Evolutionary conservation across 305 asterid genomes (phyloP), one percentile per base, ranked within the genome.

Genomic region (Plantago rigida): DNA sequence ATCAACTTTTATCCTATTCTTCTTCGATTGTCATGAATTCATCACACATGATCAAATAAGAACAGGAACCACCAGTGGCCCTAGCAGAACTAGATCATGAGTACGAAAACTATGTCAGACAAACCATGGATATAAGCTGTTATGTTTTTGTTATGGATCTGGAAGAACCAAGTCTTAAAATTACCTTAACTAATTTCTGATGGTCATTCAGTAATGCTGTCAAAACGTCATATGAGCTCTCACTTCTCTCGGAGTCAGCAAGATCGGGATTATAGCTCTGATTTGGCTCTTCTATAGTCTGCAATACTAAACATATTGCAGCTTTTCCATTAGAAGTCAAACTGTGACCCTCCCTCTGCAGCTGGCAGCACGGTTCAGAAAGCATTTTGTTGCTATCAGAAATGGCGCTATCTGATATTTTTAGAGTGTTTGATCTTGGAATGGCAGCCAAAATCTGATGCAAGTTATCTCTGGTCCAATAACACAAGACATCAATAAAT

Each of bases 281-380:
- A 66, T 60, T 66, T 34, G 57, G 64, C 50, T 68, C 67, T 58
- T 71, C 70, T 19, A 56, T 29, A 22, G 76, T 84, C 44, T 72
- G 77, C 74, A 83, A 72, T 41, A 79, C 68, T 63, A 88, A 57
- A 72, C 85, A 70, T 34, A 72, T 61, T 6, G 91, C 95, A 67
- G 77, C 81, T 79, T 92, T 86, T 34, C 99, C 99, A 64, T 62
- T 69, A 63, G 85, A 72, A 57, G 73, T 71, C 72, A 92, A 80
- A 76, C 50, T 46, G 56, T 51, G 67, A 50, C 95, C 94, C 53
- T 70, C 81, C 64, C 70, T 69, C 71, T 75, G 83, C 73, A 83
- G 74, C 72, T 70, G 68, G 65, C 46, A 10, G 78, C 55, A 69
- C 56, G 66, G 63, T 59, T 77, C 78, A 4, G 82, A 69, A 57